Evolutionary conservation across 805 yeast genomes (phyloP), one percentile per base, ranked within the genome.

Genomic region (Ogataea pini): DNA sequence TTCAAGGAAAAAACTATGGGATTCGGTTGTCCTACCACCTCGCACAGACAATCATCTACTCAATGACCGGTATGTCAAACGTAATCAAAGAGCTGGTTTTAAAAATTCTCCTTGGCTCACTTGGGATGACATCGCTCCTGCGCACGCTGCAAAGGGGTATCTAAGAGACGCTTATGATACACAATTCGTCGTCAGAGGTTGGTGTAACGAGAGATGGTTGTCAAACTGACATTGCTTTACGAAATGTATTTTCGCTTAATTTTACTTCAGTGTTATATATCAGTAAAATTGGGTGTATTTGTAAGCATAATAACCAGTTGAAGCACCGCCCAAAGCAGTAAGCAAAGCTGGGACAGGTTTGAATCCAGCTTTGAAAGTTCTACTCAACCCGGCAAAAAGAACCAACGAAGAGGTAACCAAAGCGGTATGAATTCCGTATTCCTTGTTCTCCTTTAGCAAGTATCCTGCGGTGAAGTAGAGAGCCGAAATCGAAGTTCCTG

Each of bases 371-470:
- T 82, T 80, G 46, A 79, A 51, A 7, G 61, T 49, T 61, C 97
- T 78, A 28, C 82, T 78, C n/a, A 85, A 56, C 24, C 95, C 90
- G 7, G 92, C 91, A 34, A 77, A 76, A 9, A 85, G 66, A 57
- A 91, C 75, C 14, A 86, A 60, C 1, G 81, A 57, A 4, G 95
- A 84, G 1, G 91, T 78, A 10, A 82, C 85, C 47, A 90, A 69
- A 0, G 96, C 96, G 14, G 86, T 64, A 63, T 87, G 91, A 55
- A 91, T 75, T 37, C 97, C 97, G 68, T 79, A 80, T 62, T 87
- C 90, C 51, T 80, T 82, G 63, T 89, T 87, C 46, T 83, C 71
- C 55, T 79, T 77, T 52, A 89, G 71, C 55, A 91, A 73, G 67
- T 89, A 87, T 14, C 96, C 92, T 2, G 89, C 83, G 49, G 72